Base-by-base conservation (phyloP, 441 rosid genomes). In the Geranium incanum region DNA sequence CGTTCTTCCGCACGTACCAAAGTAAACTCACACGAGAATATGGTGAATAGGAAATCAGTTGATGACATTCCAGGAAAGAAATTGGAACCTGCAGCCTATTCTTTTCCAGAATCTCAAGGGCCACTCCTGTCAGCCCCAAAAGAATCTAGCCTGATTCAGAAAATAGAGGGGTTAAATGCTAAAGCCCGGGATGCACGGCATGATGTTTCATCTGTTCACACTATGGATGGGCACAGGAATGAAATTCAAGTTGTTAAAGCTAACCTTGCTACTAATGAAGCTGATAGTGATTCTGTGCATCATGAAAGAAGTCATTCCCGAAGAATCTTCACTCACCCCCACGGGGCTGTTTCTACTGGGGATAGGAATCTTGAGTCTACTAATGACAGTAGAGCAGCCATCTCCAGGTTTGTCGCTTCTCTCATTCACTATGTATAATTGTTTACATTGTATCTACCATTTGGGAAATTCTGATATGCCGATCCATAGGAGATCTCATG, bases 81-180 rank as follows among this genome's bases (percentile, higher is more conserved):
- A 75, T 64, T 67, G 60, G 88, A 78, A 70, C 74, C 71, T 70
- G 69, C 70, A 68, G 66, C 63, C 65, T 62, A 76, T 76, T 55
- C 60, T 9, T 9, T 50, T 36, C 75, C 81, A 65, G 86, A 79
- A 75, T 45, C 55, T 76, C 72, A 71, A 60, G 45, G 63, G 69
- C 45, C 72, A 19, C 12, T 70, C 45, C 67, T 74, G 0, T 70
- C 70, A 12, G 68, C 82, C 62, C 69, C 86, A 36, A 85, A 78
- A 79, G 93, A 86, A 81, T 77, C 89, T 67, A 82, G 81, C 82
- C 79, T 89, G 80, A 88, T 95, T 74, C 89, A 85, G 86, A 91
- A 95, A 82, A 93, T 95, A 69, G 92, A 95, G 83, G 87, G 92
- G 68, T 80, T 82, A 78, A 79, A 69, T 79, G 78, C 79, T 62